Base-by-base conservation (phyloP, 257 asterid genomes). In the Dorcoceras hygrometricum region DNA sequence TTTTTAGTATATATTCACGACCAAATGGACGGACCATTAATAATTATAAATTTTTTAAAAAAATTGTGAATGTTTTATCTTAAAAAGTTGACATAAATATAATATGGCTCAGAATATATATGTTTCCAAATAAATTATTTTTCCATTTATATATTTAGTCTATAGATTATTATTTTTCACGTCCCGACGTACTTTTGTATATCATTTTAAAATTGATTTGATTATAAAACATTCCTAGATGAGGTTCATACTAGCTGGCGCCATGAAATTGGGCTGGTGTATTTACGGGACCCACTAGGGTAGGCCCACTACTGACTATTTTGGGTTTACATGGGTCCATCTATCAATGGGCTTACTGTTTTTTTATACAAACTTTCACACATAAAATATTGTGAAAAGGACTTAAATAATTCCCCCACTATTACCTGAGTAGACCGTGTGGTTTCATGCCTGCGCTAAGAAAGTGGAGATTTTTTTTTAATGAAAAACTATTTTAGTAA, bases 231-330 rank as follows among this genome's bases (percentile, higher is more conserved):
- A 4, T 46, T 46, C 18, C 20, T 46, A 46, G 20, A 16, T 46
- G 1, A 46, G 22, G 20, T n/a, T n/a, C 11, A 43, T 43, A 71
- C 51, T 69, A 77, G 90, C 91, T 84, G 96, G 91, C 90, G 82
- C 86, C 79, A 77, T 77, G 81, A 84, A 79, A 86, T 86, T 88
- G 90, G 76, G 76, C n/a, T 83, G 90, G 88, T 80, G 88, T 89
- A 93, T 83, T 78, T 83, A n/a, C 10, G 50, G 89, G 67, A 48
- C 90, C 95, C 72, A 82, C 83, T 27, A 8, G 25, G 8, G 23
- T 2, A 66, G 84, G 65, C 83, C 89, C 81, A 71, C 80, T 86
- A 73, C 71, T 81, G 80, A 87, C 83, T 74, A 39, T 5, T 79
- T 74, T 1, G 51, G 55, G 68, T 78, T n/a, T 73, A 48, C 5